Percentiles rank a stretch among this genome's conserved stretches.
Evolutionary conservation across 192 early-diverging fungal species (phyloP).

Genomic region (Umbelopsis isabellina): DNA sequence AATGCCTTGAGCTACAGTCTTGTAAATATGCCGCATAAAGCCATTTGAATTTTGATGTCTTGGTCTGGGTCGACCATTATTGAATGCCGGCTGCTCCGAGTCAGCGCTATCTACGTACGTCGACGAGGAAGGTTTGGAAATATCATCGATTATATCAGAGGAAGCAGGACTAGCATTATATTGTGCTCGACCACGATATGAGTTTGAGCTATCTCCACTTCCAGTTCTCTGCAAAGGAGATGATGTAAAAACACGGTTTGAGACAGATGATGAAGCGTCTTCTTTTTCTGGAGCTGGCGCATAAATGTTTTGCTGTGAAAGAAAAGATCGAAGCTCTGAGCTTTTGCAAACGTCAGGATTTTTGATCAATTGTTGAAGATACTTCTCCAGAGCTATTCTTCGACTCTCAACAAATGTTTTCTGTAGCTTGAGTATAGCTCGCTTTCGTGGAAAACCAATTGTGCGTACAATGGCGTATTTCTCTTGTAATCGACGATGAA

Average conservation of each 20-base stretch:
- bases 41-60: constrained; percentile 33
- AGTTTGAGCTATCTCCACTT: neutral
- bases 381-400: constrained; percentile 66
- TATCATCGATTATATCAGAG: constrained; percentile 10
- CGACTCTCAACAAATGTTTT: constrained; percentile 72
- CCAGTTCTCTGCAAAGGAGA: constrained; percentile 1
- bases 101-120: neutral
- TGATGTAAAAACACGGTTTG: neutral
- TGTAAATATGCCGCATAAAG: constrained; percentile 69
- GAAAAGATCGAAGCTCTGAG: constrained; percentile 68
- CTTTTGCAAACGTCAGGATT: constrained; percentile 62
- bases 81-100: neutral
- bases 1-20: constrained; percentile 74
- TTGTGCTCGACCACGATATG: neutral
- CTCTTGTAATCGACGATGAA: constrained; percentile 73
- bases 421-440: constrained; percentile 68
- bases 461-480: constrained; percentile 60
- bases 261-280: neutral
- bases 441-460: constrained; percentile 77
- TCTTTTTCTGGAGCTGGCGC: constrained; percentile 24
- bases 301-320: constrained; percentile 65
- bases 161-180: neutral
- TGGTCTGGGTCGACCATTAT: neutral
- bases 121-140: neutral
- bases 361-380: constrained; percentile 64